Base-by-base conservation (phyloP, 768 basidiomycete species). In the Collybia sordida region DNA sequence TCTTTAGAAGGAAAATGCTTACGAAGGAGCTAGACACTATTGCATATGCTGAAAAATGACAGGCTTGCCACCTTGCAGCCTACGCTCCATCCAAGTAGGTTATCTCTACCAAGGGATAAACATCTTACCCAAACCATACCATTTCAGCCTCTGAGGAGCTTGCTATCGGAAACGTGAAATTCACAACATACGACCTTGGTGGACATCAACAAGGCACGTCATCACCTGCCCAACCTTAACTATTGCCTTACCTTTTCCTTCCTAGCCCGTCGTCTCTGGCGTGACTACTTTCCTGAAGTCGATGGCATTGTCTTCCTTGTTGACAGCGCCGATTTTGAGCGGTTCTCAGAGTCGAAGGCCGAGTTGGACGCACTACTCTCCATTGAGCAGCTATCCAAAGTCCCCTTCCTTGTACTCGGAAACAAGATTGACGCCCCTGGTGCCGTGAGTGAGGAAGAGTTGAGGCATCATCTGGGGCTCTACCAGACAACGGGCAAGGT, bases 401-500 rank as follows among this genome's bases (percentile, higher is more conserved):
- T 99, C 27, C 97, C 97, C 39, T 98, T 99, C 89, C 83, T 99
- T 49, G 83, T 99, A 52, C 86, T 98, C 42, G 97, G 97, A 38
- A 99, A 99, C 82, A 98, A 99, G 83, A 99, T 99, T 62, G 97
- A 98, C 64, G 95, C 95, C n/a, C 84, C 88, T 4, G 93, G 94
- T 34, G 97, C 97, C 34, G 95, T 99, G 55, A 92, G 89, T 54
- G 97, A 99, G 72, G 96, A 99, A 64, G 94, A 99, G 68, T 75
- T 99, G 56, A 87, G 97, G 65, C 93, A 98, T 63, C 83, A 93
- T 56, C 79, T 99, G 38, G 97, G 97, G 14, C 75, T 99, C 42
- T 97, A 95, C 73, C 94, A 98, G 72, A 99, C 97, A n/a, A 99
- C 97, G 19, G 97, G 97, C 67, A 98, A 99, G 87, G 95, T 94